These are phyloP conservation scores for Neofusicoccum kwambonambiense DNA, from an alignment of 2,329 filamentous ascomycete species.

Conservation along the genomic window DNA sequence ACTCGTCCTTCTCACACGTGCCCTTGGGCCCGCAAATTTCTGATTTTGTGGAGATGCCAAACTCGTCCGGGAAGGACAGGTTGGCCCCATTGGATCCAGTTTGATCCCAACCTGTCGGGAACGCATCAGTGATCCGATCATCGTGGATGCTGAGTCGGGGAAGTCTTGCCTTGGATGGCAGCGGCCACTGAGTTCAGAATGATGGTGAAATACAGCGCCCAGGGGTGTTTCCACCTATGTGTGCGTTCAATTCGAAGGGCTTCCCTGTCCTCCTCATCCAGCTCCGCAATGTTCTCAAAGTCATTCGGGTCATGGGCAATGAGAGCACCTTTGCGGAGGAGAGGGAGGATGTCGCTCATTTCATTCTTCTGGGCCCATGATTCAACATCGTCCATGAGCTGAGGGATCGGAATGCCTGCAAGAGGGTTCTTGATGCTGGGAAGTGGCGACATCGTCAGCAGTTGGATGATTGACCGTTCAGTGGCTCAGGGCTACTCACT, in stretches of 20 bases:
- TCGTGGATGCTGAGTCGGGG: no score
- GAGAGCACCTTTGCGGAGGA: conserved; percentile 68
- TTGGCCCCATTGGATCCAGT: conserved; percentile 53
- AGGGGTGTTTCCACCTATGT: conserved; percentile 67
- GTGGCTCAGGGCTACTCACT: neutral
- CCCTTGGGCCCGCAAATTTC: neutral
- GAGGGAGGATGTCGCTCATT: conserved; percentile 56
- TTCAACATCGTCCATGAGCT: conserved; percentile 56
- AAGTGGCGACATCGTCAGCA: neutral
- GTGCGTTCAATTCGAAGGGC: conserved; percentile 62
- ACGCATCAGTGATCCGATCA: no score
- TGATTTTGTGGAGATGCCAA: conserved; percentile 42
- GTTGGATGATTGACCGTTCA: neutral
- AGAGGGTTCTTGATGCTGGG: conserved; percentile 57
- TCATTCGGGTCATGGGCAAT: conserved; percentile 60
- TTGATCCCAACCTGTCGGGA: conserved; percentile 52
- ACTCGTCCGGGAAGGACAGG: conserved; percentile 57
- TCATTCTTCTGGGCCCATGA: conserved; percentile 60
- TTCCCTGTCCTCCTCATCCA: conserved; percentile 60
- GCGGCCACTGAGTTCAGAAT: conserved; percentile 67
- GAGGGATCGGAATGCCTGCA: conserved; percentile 51
- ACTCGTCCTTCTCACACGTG: conserved; percentile 34
- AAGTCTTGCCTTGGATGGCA: conserved; percentile 52
- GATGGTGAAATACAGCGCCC: conserved; percentile 64
- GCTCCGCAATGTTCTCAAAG: conserved; percentile 56